A percentile compares a stretch with the other conserved stretches of the same genome.
Conservation (phyloP, 331 rosid species). For the Rosa hybrid region DNA sequence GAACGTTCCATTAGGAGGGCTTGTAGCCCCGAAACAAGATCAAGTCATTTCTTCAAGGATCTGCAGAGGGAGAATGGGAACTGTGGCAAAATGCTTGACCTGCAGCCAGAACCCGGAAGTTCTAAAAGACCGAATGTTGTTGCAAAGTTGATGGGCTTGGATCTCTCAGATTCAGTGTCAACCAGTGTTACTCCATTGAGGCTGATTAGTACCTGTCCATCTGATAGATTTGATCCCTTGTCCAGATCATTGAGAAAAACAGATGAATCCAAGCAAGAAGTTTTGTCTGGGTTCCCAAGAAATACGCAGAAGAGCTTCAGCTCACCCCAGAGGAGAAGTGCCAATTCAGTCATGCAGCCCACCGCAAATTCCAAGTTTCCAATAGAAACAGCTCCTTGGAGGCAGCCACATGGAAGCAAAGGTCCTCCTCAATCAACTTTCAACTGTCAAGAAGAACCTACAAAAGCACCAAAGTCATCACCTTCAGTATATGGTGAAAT, state of each 20-base stretch:
- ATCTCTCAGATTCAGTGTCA: slow-evolving; percentile 47
- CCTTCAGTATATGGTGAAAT: slow-evolving; percentile 79
- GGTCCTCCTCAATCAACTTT: slow-evolving; percentile 38
- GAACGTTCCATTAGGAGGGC: slow-evolving; percentile 47
- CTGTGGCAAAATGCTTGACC: slow-evolving; percentile 21
- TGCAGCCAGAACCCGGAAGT: slow-evolving; percentile 58
- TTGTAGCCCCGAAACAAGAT: slow-evolving; percentile 42
- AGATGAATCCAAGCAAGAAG: slow-evolving; percentile 41
- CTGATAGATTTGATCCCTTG: slow-evolving; percentile 33
- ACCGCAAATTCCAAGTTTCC: slow-evolving; percentile 35
- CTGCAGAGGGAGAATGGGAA: slow-evolving; percentile 38
- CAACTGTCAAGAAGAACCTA: slow-evolving; percentile 44
- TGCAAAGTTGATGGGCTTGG: slow-evolving; percentile 92
- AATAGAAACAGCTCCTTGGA: slow-evolving; percentile 53
- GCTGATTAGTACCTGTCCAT: slow-evolving; percentile 22
- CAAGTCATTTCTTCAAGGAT: slow-evolving; percentile 43
- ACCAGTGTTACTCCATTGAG: slow-evolving; percentile 39
- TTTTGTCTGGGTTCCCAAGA: slow-evolving; percentile 36
- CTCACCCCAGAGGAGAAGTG: slow-evolving; percentile 39
- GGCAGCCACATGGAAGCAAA: slow-evolving; percentile 43
- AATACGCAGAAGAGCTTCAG: slow-evolving; percentile 27
- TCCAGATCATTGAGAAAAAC: slow-evolving; percentile 35
- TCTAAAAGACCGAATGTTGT: slow-evolving; percentile 55
- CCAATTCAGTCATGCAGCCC: slow-evolving; percentile 37
- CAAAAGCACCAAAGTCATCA: slow-evolving; percentile 41